Evolutionary conservation across 2,329 filamentous ascomycete species (phyloP).

Genomic region (Colletotrichum eremochloae): DNA sequence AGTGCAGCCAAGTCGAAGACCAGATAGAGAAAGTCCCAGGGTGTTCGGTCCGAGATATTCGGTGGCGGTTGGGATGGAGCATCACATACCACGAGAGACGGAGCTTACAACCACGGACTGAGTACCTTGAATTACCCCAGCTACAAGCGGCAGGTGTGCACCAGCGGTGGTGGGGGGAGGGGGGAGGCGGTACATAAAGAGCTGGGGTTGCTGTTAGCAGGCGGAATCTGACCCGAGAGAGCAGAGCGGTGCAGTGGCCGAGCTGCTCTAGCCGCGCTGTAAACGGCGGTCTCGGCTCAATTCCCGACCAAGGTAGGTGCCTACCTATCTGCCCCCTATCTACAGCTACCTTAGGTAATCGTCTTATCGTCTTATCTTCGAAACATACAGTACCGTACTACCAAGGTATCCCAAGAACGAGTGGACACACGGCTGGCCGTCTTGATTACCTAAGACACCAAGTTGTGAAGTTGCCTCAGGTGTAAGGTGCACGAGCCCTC

Average conservation of each 20-base stretch:
- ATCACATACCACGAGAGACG: slow-evolving; percentile 7
- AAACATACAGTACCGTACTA: too few species aligned
- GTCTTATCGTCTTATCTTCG: not conserved
- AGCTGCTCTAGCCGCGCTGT: slow-evolving; percentile 10
- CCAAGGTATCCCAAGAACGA: not conserved
- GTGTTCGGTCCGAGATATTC: not conserved
- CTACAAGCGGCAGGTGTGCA: slow-evolving; percentile 6
- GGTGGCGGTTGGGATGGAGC: slow-evolving; percentile 7
- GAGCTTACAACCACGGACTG: slow-evolving; percentile 13
- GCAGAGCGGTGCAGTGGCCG: slow-evolving; percentile 19
- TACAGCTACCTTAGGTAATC: too few species aligned
- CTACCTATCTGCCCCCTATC: too few species aligned
- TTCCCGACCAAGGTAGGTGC: not conserved
- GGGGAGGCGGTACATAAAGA: slow-evolving; percentile 36
- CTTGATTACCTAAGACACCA: not conserved
- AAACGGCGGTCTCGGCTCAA: slow-evolving; percentile 16
- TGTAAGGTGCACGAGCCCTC: slow-evolving; percentile 5
- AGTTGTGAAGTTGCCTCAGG: not conserved
- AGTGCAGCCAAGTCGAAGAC: not conserved
- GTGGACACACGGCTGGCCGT: not conserved
- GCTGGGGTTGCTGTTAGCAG: slow-evolving; percentile 12
- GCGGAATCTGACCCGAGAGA: slow-evolving; percentile 35
- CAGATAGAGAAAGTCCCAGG: not conserved
- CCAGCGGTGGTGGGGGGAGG: slow-evolving; percentile 17
- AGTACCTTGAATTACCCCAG: slow-evolving; percentile 25